Evolutionary conservation across 140 eudicot genomes (phyloP), one percentile per base, ranked within the genome.

Genomic region (Cichorium intybus): DNA sequence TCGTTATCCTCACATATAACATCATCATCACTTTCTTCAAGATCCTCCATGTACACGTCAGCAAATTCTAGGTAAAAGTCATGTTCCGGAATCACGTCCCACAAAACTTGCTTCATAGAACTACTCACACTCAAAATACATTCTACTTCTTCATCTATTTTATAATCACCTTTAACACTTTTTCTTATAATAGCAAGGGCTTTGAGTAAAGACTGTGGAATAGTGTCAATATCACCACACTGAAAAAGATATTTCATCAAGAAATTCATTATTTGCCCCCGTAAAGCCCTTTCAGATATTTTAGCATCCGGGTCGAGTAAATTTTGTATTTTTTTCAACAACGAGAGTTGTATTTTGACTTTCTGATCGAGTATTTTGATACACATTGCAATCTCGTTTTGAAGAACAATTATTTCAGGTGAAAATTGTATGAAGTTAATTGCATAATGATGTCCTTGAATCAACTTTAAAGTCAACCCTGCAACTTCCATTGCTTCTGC

Each of bases 201-300:
- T 41, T 80, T 60, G 20, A 52, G 48, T 62, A 91, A 62, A 48
- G 50, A 35, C 41, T 65, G 77, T 34, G 96, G 97, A 50, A 82
- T 21, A 41, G 47, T 60, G 23, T 91, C 87, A 85, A 91, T 80
- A 59, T 91, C 96, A 79, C 77, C 61, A 75, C 95, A 91, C 74
- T 87, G 96, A n/a, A 77, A 81, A 57, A 87, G 96, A 77, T 55
- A 91, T 18, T 87, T 92, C 0, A 65, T 80, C 83, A 91, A 75
- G 39, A 91, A 3, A 21, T 79, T 78, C 75, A 72, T 82, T 46
- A 85, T 29, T 4, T 69, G 62, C 3, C 29, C 10, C 35, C 81
- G 76, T 31, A 77, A 53, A 20, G 70, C 64, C 64, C 57, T 70
- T 24, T 45, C 77, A 7, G 75, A 22, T 55, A 79, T 41, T 47